Evolutionary conservation across 192 early-diverging fungal genomes (phyloP).

Genomic region (Backusella tuberculispora): DNA sequence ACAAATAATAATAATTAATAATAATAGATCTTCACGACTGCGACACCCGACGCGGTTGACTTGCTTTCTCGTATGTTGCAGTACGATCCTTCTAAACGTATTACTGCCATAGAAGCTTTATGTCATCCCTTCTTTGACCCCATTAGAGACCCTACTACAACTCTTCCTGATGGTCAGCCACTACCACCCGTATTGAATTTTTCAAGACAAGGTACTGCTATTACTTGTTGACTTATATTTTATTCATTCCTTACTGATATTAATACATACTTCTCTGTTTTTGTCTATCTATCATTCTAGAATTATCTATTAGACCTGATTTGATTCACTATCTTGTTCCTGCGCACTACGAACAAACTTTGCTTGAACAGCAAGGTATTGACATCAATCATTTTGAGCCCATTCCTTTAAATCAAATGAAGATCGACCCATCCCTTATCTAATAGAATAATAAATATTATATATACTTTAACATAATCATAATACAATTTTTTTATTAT

Average conservation of each 20-base stretch:
- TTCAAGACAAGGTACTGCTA: conserved; percentile 60
- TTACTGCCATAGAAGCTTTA: conserved; percentile 92
- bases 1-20: not conserved
- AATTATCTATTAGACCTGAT: conserved; percentile 87
- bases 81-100: conserved; percentile 84
- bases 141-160: conserved; percentile 82
- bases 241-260: not conserved
- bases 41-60: conserved; percentile 81
- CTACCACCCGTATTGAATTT: conserved; percentile 94
- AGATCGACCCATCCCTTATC: conserved; percentile 26
- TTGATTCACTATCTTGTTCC: conserved; percentile 81
- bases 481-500: too few species aligned
- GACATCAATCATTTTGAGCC: conserved; percentile 78
- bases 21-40: conserved; percentile 70
- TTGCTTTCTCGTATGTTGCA: conserved; percentile 84
- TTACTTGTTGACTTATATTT: not conserved
- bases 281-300: conserved; percentile 44
- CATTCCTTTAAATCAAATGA: conserved; percentile 52
- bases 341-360: conserved; percentile 66
- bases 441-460: not conserved
- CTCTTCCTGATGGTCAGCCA: conserved; percentile 77
- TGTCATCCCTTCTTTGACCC: conserved; percentile 97
- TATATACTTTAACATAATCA: not conserved
- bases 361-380: conserved; percentile 60
- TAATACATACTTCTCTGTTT: not conserved